Base-by-base conservation (phyloP, 2,329 filamentous ascomycete genomes). In the Grosmannia clavigera region DNA sequence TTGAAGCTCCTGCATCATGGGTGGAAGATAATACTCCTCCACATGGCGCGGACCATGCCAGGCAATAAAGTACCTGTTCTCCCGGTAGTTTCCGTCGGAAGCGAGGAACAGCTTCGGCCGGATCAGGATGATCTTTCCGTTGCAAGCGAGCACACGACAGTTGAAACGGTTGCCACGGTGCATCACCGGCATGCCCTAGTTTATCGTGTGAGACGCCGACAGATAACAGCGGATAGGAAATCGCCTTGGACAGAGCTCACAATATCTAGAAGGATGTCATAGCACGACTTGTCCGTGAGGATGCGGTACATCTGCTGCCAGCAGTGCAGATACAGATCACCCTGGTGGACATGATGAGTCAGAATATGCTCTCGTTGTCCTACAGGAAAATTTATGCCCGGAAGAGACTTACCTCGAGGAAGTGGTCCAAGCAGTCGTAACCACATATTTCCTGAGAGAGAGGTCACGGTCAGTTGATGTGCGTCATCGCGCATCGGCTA, bases 41-140 rank as follows among this genome's bases (percentile, higher is more conserved):
- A 82, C 75, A 31, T 82, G 71, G 22, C 79, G 75, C 1, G 78
- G 77, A 5, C 79, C 74, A 58, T 78, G 74, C 85, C 85, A 88
- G 0, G 84, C 79, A 1, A 79, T 83, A 67, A 88, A 88, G 69
- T 83, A 78, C 19, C 82, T 71, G 58, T 61, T 78, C 67, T 86
- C 83, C 33, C 80, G 71, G 68, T 81, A 85, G 65, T 84, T 87
- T 2, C 86, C 87, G 69, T 65, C 61, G 43, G 52, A 50, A 4
- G 62, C 63, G 11, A 64, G 59, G 50, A 31, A 84, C 64, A 88
- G 76, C 71, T 90, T 91, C 0, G 87, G 87, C 12, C 87, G 77
- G 61, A 94, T 86, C 61, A 86, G 75, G 22, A 91, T 72, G 25
- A 92, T 84, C 71, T 85, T 83, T 57, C 82, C 79, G 65, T 91